Evolutionary conservation across 2,329 filamentous ascomycete species (phyloP).

Genomic region (Hirsutella rhossiliensis): DNA sequence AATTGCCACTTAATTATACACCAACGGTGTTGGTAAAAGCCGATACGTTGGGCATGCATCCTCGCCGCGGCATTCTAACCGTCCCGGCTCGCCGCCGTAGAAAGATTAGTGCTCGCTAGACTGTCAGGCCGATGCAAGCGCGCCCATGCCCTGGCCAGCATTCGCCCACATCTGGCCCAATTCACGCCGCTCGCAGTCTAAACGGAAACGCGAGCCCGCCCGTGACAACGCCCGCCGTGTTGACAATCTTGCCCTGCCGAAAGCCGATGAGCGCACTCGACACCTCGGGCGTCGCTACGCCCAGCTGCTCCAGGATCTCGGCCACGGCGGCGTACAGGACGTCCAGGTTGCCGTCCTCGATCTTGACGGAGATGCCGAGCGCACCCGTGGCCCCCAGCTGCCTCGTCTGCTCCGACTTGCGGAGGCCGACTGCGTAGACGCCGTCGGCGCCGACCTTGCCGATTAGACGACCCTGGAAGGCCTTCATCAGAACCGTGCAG

Average conservation of each 20-base stretch:
- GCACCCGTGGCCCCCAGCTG: conserved; percentile 22
- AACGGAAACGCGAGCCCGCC: conserved; percentile 10
- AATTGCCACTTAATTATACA: no score
- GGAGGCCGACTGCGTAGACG: conserved; percentile 32
- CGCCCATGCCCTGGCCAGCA: no score
- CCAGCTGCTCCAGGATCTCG: conserved; percentile 31
- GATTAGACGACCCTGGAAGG: conserved; percentile 23
- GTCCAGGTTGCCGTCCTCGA: conserved; percentile 33
- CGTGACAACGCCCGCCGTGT: conserved; percentile 25
- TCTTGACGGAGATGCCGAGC: conserved; percentile 32
- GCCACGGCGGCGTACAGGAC: conserved; percentile 29
- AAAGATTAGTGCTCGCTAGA: no score
- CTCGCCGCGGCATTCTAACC: no score
- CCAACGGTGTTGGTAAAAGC: no score
- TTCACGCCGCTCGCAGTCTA: neutral
- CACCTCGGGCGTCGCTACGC: conserved; percentile 19
- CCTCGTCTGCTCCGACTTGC: conserved; percentile 22
- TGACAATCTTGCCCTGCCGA: conserved; percentile 19
- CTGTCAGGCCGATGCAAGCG: no score
- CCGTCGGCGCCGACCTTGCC: conserved; percentile 38
- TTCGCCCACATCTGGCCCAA: no score
- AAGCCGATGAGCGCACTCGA: conserved; percentile 11
- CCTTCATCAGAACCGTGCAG: neutral
- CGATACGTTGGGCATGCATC: no score
- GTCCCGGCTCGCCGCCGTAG: no score